Evolutionary conservation across 495 filamentous ascomycete species (phyloP).

Genomic region (Xylaria longipes): DNA sequence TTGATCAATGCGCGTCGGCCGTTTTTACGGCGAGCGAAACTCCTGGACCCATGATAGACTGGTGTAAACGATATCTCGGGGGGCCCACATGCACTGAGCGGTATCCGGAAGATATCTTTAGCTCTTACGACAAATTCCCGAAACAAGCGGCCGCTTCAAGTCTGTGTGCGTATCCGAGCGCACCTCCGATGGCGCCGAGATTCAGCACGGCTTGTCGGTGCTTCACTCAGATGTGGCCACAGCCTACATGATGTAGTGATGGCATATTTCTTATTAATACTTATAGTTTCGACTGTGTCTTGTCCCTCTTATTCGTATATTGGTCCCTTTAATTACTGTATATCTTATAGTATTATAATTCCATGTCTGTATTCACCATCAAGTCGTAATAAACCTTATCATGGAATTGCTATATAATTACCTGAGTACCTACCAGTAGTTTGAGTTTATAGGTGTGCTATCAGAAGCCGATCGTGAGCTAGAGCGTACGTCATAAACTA

Average conservation of each 20-base stretch:
- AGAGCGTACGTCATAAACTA: not conserved
- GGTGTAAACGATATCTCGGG: conserved; percentile 9
- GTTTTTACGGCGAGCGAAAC: conserved; percentile 13
- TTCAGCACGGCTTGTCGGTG: conserved; percentile 10
- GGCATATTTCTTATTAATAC: not conserved
- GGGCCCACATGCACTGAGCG: not conserved
- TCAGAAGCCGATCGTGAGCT: not conserved
- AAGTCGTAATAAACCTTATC: not conserved
- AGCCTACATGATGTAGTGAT: not conserved
- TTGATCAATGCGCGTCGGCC: not conserved
- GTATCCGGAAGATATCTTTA: not conserved
- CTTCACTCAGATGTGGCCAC: not conserved
- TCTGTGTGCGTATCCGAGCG: conserved; percentile 6
- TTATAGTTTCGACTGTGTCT: not conserved
- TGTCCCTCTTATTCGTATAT: not conserved
- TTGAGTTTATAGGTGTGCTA: not conserved
- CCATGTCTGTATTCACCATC: too few species aligned
- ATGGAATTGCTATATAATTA: too few species aligned
- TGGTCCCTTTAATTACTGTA: not conserved
- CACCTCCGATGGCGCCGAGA: not conserved
- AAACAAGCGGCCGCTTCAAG: conserved; percentile 3
- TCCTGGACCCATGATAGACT: conserved; percentile 13
- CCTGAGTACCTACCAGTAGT: too few species aligned
- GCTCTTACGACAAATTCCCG: conserved; percentile 5
- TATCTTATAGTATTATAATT: not conserved